Base-by-base conservation (phyloP, 2,329 filamentous ascomycete genomes). In the Botryotinia globosa region DNA sequence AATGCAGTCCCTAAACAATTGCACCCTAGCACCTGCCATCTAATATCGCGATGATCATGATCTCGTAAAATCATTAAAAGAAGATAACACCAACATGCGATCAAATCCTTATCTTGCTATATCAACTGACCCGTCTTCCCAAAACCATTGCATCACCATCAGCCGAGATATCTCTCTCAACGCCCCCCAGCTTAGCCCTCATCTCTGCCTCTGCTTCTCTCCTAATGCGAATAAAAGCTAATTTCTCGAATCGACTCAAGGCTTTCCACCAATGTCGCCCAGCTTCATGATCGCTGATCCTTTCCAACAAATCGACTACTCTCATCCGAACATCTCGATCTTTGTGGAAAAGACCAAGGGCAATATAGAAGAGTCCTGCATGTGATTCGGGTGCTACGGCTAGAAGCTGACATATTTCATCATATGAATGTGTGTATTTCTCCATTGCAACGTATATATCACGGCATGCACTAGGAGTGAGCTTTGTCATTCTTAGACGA, bases 261-360 rank as follows among this genome's bases (percentile, higher is more conserved):
- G 89, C 89, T 76, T 87, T 89, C 93, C 95, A 99, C 87, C 96
- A 98, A 82, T 98, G 94, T 79, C 94, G 88, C 2, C 96, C 96
- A 16, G 94, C 96, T 79, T 97, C 92, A 82, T 99, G 95, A 73
- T 91, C 90, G 76, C 90, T 88, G 71, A 99, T 90, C 34, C 94
- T 88, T 77, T 95, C 94, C 34, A 99, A 82, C 51, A 99, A 83
- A 74, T 92, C 92, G 1, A 93, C 91, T 3, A 93, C 92, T 72
- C 89, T 90, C 77, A 91, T 83, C 51, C 96, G 87, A 18, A 98
- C 94, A 69, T 94, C 91, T 51, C 87, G 86, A 76, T 94, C 90
- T 72, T 94, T 94, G 83, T 99, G 96, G 81, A 98, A 98, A 9
- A 99, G 85, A 0, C 96, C 96, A 69, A 98, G 87, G 8, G 92